Evolutionary conservation across 768 basidiomycete species (phyloP).

Genomic region (Boletus insuetus): DNA sequence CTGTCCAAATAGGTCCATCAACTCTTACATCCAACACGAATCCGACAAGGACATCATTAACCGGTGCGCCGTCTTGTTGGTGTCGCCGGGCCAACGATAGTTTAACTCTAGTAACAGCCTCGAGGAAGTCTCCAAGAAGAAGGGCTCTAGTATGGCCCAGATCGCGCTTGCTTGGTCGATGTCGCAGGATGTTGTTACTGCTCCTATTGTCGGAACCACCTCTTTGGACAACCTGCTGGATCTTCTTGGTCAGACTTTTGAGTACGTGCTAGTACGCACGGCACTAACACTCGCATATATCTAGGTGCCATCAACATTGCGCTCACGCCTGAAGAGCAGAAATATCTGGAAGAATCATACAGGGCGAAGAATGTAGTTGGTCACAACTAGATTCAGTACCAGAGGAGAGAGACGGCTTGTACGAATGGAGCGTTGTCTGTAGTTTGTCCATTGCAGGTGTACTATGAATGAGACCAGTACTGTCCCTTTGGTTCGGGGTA

Average conservation of each 20-base stretch:
- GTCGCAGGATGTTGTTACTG: constrained; percentile 4
- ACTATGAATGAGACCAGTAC: no score
- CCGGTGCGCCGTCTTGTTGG: neutral
- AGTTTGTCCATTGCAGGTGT: no score
- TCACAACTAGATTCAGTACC: constrained; percentile 29
- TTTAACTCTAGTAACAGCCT: neutral
- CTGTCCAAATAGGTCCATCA: neutral
- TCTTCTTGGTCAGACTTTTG: constrained; percentile 2
- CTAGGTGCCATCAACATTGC: constrained; percentile 5
- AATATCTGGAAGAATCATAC: constrained; percentile 11
- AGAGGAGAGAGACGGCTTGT: neutral
- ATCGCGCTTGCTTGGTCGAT: neutral
- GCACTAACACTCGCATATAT: neutral
- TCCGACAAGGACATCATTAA: constrained; percentile 8
- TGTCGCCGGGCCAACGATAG: neutral
- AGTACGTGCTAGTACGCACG: neutral
- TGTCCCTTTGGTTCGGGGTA: no score
- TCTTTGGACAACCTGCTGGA: constrained; percentile 8
- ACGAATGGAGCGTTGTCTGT: neutral
- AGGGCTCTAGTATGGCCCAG: no score
- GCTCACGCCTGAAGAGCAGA: constrained; percentile 9
- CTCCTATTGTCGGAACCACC: constrained; percentile 8
- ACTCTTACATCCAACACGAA: constrained; percentile 9
- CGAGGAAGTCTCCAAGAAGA: constrained; percentile 5
- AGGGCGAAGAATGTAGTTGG: constrained; percentile 38